phyloP scores from a whole-genome alignment of 2,329 filamentous ascomycete genomes.

The Microdochium trichocladiopsis region DNA sequence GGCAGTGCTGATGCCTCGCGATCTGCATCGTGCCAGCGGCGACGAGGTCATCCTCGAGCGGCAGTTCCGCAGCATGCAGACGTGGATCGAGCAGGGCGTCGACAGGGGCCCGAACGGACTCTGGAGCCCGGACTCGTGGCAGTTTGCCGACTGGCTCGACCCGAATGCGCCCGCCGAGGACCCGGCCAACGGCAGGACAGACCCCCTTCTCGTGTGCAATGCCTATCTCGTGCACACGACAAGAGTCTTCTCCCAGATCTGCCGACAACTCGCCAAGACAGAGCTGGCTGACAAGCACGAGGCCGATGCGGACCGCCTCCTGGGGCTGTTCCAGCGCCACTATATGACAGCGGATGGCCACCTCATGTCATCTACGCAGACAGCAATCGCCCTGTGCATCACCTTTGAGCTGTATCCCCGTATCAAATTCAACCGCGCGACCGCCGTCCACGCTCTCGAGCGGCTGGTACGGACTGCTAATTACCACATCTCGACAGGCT shows the following conservation, averaged over 20 bases:
- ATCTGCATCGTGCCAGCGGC: slow-evolving; percentile 18
- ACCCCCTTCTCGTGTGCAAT: slow-evolving; percentile 26
- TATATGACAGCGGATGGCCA: slow-evolving; percentile 9
- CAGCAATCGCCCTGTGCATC: slow-evolving; percentile 9
- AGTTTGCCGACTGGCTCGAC: slow-evolving; percentile 34
- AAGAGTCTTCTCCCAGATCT: slow-evolving; percentile 15
- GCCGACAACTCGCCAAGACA: slow-evolving; percentile 11
- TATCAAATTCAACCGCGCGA: neutral
- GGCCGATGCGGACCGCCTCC: slow-evolving; percentile 4
- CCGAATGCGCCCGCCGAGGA: slow-evolving; percentile 25
- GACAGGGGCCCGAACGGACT: slow-evolving; percentile 18
- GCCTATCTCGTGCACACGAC: slow-evolving; percentile 28
- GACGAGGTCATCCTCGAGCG: slow-evolving; percentile 17
- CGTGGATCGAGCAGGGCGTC: slow-evolving; percentile 19
- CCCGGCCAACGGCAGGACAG: slow-evolving; percentile 22
- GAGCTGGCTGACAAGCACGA: slow-evolving; percentile 12
- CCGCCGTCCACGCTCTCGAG: slow-evolving; percentile 1
- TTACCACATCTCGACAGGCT: slow-evolving; percentile 12
- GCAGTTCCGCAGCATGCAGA: slow-evolving; percentile 20
- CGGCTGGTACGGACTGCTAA: slow-evolving; percentile 4
- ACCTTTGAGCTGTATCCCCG: slow-evolving; percentile 7
- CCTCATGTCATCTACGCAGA: slow-evolving; percentile 12
- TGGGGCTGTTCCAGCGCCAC: slow-evolving; percentile 9
- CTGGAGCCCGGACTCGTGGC: slow-evolving; percentile 22
- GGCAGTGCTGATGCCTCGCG: slow-evolving; percentile 20